These are phyloP conservation scores for Lecanicillium sp. DNA, from an alignment of 2,329 filamentous ascomycete genomes.

Conservation along the genomic window DNA sequence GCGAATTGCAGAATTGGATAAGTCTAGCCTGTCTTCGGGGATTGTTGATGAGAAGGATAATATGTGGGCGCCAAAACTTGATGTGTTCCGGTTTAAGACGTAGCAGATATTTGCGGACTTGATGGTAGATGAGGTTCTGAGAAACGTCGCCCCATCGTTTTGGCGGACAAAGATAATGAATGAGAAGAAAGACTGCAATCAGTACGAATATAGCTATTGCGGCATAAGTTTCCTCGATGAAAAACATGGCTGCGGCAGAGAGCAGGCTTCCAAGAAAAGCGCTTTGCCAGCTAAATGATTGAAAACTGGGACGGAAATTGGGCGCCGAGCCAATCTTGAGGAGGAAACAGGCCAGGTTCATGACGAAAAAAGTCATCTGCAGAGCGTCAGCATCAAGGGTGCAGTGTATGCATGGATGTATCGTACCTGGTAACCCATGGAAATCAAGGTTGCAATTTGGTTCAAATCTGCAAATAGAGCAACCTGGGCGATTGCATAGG, in stretches of 20 bases:
- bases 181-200: slow-evolving; percentile 70
- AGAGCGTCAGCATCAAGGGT: background rate
- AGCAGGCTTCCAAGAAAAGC: slow-evolving; percentile 66
- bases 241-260: slow-evolving; percentile 79
- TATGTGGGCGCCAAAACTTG: slow-evolving; percentile 88
- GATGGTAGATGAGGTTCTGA: slow-evolving; percentile 76
- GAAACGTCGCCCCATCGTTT: slow-evolving; percentile 89
- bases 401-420: slow-evolving; percentile 11
- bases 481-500: slow-evolving; percentile 66
- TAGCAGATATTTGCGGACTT: slow-evolving; percentile 80
- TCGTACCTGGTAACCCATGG: slow-evolving; percentile 71
- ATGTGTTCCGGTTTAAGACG: slow-evolving; percentile 82
- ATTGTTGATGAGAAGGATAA: slow-evolving; percentile 75
- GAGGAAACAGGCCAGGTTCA: slow-evolving; percentile 79
- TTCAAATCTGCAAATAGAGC: slow-evolving; percentile 79
- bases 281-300: slow-evolving; percentile 82
- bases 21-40: slow-evolving; percentile 73
- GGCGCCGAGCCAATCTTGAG: slow-evolving; percentile 81
- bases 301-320: slow-evolving; percentile 82
- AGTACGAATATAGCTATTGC: slow-evolving; percentile 65
- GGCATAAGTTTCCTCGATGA: slow-evolving; percentile 76
- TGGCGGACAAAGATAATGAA: slow-evolving; percentile 77
- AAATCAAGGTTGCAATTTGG: slow-evolving; percentile 81
- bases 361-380: slow-evolving; percentile 81
- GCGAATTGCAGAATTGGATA: slow-evolving; percentile 83